Evolutionary conservation across 78 protist species (phyloP).

Genomic region (Dictyostelium discoideum): dicty_2.7 NC_007089.4:5744001-5744500

Average conservation of each 20-base stretch:
- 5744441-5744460: conserved; percentile 15
- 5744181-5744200: conserved; percentile 15
- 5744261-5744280: neutral
- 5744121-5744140: neutral
- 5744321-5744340: neutral
- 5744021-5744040: neutral
- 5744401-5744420: neutral
- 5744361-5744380: conserved; percentile 11
- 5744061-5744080: neutral
- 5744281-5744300: neutral
- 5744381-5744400: neutral
- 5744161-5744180: conserved; percentile 28
- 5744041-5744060: neutral
- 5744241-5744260: neutral
- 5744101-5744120: conserved; percentile 6
- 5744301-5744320: neutral
- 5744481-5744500: neutral
- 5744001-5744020: conserved; percentile 9
- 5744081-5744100: neutral
- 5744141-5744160: conserved; percentile 6
- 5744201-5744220: neutral
- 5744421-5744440: conserved; percentile 30
- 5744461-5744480: neutral
- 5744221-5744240: neutral
- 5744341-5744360: conserved; percentile 46